phyloP scores from a whole-genome alignment of 768 basidiomycete species.

The Lactarius vividus region DNA sequence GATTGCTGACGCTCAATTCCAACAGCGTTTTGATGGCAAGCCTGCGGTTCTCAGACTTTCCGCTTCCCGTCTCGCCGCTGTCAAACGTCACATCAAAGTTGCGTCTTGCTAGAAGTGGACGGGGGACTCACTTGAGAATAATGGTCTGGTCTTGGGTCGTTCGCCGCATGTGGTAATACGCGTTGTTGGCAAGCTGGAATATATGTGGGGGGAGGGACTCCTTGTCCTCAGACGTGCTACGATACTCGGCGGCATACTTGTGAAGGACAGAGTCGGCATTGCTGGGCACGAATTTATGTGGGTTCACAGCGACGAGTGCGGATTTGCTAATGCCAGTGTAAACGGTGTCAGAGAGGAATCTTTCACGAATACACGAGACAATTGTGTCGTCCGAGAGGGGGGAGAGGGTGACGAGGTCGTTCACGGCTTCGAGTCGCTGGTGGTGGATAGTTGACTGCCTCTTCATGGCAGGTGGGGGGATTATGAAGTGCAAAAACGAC shows the following conservation, averaged over 20 bases:
- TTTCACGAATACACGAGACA: slow-evolving; percentile 79
- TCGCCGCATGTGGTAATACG: slow-evolving; percentile 94
- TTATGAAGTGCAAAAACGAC: slow-evolving; percentile 19
- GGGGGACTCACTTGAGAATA: slow-evolving; percentile 65
- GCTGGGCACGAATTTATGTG: slow-evolving; percentile 82
- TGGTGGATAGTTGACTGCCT: slow-evolving; percentile 52
- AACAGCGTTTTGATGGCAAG: slow-evolving; percentile 90
- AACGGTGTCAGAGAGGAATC: slow-evolving; percentile 80
- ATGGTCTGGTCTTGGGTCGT: slow-evolving; percentile 93
- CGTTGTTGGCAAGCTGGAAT: slow-evolving; percentile 86
- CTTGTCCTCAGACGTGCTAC: slow-evolving; percentile 66
- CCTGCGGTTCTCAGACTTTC: slow-evolving; percentile 88
- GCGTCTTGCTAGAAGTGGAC: background rate
- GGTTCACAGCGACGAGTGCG: slow-evolving; percentile 83
- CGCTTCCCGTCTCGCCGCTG: slow-evolving; percentile 90
- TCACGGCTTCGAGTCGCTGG: slow-evolving; percentile 69
- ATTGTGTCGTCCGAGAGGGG: slow-evolving; percentile 79
- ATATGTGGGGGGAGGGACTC: slow-evolving; percentile 76
- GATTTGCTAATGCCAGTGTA: slow-evolving; percentile 75
- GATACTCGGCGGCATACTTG: slow-evolving; percentile 84
- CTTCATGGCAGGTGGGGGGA: slow-evolving; percentile 34
- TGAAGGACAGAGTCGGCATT: slow-evolving; percentile 83
- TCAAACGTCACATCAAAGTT: slow-evolving; percentile 7
- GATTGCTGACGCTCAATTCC: slow-evolving; percentile 83
- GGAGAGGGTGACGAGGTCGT: slow-evolving; percentile 66